phyloP scores from a whole-genome alignment of 2,329 filamentous ascomycete genomes.

The Dactylellina sp. region DNA sequence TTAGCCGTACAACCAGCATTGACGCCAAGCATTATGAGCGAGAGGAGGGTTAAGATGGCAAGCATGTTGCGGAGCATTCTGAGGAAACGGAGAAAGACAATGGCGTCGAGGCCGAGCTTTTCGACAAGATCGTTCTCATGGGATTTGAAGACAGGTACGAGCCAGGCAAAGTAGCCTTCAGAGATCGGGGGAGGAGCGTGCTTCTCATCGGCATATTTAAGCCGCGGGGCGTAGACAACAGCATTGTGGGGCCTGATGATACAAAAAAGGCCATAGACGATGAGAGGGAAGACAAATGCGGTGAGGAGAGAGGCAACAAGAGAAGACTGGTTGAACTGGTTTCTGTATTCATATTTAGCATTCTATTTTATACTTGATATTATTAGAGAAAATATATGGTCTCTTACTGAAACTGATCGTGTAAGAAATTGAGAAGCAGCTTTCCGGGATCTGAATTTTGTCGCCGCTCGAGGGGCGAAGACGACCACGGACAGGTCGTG shows the following conservation, averaged over 20 bases:
- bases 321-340: conserved; percentile 67
- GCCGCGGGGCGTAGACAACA: conserved; percentile 91
- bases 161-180: conserved; percentile 89
- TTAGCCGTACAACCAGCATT: conserved; percentile 58
- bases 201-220: conserved; percentile 90
- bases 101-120: conserved; percentile 90
- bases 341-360: conserved; percentile 62
- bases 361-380: background rate
- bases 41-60: conserved; percentile 27
- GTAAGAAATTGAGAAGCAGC: conserved; percentile 26
- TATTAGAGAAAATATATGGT: background rate
- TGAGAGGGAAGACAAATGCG: conserved; percentile 78
- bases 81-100: conserved; percentile 55
- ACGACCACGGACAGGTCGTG: conserved; percentile 42
- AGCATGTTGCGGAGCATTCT: conserved; percentile 56
- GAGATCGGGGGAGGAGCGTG: conserved; percentile 88
- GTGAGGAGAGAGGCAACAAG: conserved; percentile 83
- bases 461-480: conserved; percentile 35
- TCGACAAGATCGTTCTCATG: conserved; percentile 81
- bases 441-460: conserved; percentile 14
- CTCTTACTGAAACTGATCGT: conserved; percentile 42
- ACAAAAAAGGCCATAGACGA: conserved; percentile 84
- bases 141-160: conserved; percentile 80
- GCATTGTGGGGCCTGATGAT: conserved; percentile 90
- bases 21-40: conserved; percentile 35